Evolutionary conservation across 768 basidiomycete species (phyloP), one percentile per base, ranked within the genome.

Genomic region (Brasilioporus rufonigricans): DNA sequence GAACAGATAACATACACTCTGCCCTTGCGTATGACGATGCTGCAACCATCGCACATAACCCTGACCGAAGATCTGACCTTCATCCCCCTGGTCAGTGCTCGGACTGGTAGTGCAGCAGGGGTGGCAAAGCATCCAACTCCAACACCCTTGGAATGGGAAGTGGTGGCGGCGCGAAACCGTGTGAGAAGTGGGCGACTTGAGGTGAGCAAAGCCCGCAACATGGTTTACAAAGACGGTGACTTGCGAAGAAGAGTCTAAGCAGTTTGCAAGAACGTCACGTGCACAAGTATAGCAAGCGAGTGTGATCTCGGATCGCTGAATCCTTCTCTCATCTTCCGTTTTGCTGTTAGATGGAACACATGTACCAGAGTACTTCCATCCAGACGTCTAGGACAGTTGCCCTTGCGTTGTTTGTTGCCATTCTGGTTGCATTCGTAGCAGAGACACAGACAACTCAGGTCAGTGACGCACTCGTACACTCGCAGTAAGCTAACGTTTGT

Each of bases 41-140:
- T 85, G 74, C 96, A 99, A 13, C 93, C 92, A 57, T 94, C 93
- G 72, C 96, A 99, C 84, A 96, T 90, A 50, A 84, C 74, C 76
- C 95, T 97, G 62, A 98, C 91, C 4, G 92, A 92, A 23, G 91
- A 89, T 59, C 96, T 85, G 55, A 98, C 94, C 78, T 99, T 99
- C 91, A 97, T 95, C 44, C 93, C 93, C 62, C 89, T 75, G n/a
- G 78, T 70, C 21, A 82, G 67, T 8, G 69, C 58, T 11, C 77
- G 77, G 39, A 68, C 62, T 32, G 67, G 53, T 31, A 50, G 44
- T 16, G 39, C 26, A 45, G 53, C 18, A 31, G 48, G 26, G 16
- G 47, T 59, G 10, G 58, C 24, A 24, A 57, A 26, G 39, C 64
- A 59, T 50, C 71, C 69, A 27, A 59, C 65, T 11, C 68, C 66